Evolutionary conservation across 2,329 filamentous ascomycete genomes (phyloP), one percentile per base, ranked within the genome.

Genomic region (Penicillium sp.): DNA sequence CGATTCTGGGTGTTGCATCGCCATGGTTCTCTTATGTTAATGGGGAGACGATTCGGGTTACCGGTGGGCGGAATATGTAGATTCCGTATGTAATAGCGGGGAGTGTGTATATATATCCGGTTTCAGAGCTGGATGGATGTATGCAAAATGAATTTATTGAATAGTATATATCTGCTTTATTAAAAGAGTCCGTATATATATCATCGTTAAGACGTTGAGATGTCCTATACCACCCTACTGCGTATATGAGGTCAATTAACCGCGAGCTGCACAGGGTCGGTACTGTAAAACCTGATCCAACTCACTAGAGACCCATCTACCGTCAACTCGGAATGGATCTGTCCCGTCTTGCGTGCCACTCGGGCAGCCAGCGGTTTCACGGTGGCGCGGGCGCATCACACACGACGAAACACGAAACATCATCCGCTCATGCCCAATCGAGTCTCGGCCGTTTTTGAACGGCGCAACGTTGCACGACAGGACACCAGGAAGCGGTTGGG

Each of bases 31-130:
- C 87, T 40, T 96, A 96, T 77, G 90, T 96, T 4, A 88, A 84
- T 60, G 91, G 92, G 0, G 91, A 96, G 82, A 93, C 90, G 0
- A 89, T 96, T 65, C 90, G 87, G 78, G 90, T 94, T 51, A 94
- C 90, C 5, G 91, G 91, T 15, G 91, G 91, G 2, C 79, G 84
- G 63, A 83, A 82, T 67, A 86, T 85, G 72, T 86, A 81, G 71
- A 49, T 53, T 33, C 8, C 34, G 9, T 1, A 33, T 9, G 11
- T 46, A 23, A 10, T 33, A 23, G 19, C 13, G 19, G 44, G 9
- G 29, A 21, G 19, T 44, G 11, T 33, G 2, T 1, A 2, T 34
- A 33, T 47, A 34, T 23, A 34, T 34, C 15, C 5, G 3, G n/a
- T 2, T 40, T 19, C 0, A 15, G 34, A 21, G 10, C 25, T 39